Base-by-base conservation (phyloP, 129 eudicot species). In the Centaurea solstitialis region DNA sequence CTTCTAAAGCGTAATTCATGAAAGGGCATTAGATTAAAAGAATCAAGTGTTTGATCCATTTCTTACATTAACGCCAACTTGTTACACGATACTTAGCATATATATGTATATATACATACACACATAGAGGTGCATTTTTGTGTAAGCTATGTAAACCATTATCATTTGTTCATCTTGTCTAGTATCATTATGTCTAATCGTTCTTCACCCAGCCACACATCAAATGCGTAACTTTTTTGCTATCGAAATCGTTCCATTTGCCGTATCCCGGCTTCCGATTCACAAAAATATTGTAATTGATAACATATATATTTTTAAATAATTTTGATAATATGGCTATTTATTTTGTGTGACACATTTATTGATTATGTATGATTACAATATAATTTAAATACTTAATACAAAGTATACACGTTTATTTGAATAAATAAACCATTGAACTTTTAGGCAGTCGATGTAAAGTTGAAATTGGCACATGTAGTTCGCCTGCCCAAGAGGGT, bases 401-500 rank as follows among this genome's bases (percentile, higher is more conserved):
- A 30, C 17, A 50, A 26, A 41, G 57, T 13, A 79, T 69, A 64
- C 13, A 20, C 53, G 40, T 7, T 6, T 11, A 13, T 69, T 69
- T 70, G 35, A 79, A 50, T 20, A 70, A 8, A 17, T 3, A 81
- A 22, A 57, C 26, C 24, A 50, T 2, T 26, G 0, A n/a, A 28
- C 57, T 11, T 67, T 71, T 61, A 76, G 37, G 72, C 76, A 70
- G 28, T 76, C 11, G 83, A 70, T 0, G 91, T 84, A 76, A 90
- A 90, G 74, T 89, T 92, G 86, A 91, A 89, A 82, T 89, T 88
- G 79, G 90, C 87, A 57, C 97, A 89, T 35, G 92, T 83, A 20
- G 92, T 92, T 33, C n/a, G 83, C 22, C 79, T 66, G 1, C 84
- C 84, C 73, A 84, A 61, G 6, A 92, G 87, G n/a, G 90, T 73